Percentiles rank a stretch among this genome's conserved stretches.
phyloP scores from a whole-genome alignment of 768 basidiomycete species.

The Rhizopogon vulgaris region DNA sequence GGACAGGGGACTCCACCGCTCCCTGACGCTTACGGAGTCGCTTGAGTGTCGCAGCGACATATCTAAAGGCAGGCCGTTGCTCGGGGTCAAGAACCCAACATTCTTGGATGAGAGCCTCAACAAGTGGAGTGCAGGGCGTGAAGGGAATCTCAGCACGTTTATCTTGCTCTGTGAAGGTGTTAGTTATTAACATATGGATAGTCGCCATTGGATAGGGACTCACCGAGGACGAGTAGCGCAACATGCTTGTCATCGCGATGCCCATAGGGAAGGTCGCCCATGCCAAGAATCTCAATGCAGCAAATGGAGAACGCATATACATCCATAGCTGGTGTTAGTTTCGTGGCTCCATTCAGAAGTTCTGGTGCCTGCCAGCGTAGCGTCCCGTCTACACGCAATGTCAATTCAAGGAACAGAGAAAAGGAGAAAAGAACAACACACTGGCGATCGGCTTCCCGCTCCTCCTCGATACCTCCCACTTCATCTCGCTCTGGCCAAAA shows the following conservation, averaged over 20 bases:
- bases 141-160: constrained; percentile 45
- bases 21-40: constrained; percentile 37
- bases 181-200: constrained; percentile 8
- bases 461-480: constrained; percentile 59
- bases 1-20: constrained; percentile 24
- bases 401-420: background rate
- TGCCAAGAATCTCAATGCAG: constrained; percentile 57
- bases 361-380: constrained; percentile 72
- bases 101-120: constrained; percentile 37
- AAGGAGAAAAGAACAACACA: constrained; percentile 23
- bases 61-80: constrained; percentile 45
- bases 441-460: constrained; percentile 45
- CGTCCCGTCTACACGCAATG: constrained; percentile 43
- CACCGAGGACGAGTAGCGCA: constrained; percentile 45
- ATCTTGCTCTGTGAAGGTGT: constrained; percentile 35
- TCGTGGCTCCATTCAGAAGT: constrained; percentile 42
- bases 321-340: constrained; percentile 51
- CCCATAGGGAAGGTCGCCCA: constrained; percentile 58
- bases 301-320: constrained; percentile 66
- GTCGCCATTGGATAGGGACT: constrained; percentile 12
- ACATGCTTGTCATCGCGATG: constrained; percentile 45
- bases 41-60: constrained; percentile 41
- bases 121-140: constrained; percentile 26
- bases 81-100: constrained; percentile 56
- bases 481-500: constrained; percentile 80